phyloP scores from a whole-genome alignment of 106 monocot genomes.

The Amphibolis antarctica region DNA sequence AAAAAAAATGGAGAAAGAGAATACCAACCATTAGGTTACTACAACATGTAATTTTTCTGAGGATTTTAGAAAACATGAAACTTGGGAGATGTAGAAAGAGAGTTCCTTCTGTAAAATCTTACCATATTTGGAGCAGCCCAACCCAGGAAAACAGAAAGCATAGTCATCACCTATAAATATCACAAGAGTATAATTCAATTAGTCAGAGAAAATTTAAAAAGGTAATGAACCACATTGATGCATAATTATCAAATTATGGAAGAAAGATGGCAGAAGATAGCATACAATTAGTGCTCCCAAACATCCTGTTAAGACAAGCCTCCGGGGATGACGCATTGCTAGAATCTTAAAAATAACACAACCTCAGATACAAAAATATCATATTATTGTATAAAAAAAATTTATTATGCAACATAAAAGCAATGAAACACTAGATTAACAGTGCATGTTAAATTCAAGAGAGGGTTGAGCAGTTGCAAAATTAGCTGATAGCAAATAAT shows the following conservation, averaged over 20 bases:
- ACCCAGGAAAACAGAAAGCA: constrained; percentile 74
- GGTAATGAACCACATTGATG: neutral
- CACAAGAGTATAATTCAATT: no score
- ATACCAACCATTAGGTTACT: no score
- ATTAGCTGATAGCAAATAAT: no score
- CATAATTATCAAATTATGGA: neutral
- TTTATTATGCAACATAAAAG: no score
- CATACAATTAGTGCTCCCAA: constrained; percentile 74
- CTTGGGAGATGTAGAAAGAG: neutral
- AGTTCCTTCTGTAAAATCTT: constrained; percentile 8
- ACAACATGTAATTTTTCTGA: no score
- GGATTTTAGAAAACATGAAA: no score
- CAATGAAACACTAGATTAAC: no score
- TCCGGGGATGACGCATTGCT: constrained; percentile 94
- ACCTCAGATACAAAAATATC: no score
- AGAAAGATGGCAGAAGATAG: constrained; percentile 1
- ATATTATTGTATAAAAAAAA: no score
- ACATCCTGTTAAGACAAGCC: constrained; percentile 73
- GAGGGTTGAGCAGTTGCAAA: no score
- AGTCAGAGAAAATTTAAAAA: neutral
- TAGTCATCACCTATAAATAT: constrained; percentile 70
- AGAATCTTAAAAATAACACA: neutral
- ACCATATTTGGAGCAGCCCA: constrained; percentile 99
- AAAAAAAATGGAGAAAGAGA: no score
- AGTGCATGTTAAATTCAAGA: no score